These are phyloP conservation scores for Aspergillus avenaceus DNA, from an alignment of 495 filamentous ascomycete species.

Conservation along the genomic window DNA sequence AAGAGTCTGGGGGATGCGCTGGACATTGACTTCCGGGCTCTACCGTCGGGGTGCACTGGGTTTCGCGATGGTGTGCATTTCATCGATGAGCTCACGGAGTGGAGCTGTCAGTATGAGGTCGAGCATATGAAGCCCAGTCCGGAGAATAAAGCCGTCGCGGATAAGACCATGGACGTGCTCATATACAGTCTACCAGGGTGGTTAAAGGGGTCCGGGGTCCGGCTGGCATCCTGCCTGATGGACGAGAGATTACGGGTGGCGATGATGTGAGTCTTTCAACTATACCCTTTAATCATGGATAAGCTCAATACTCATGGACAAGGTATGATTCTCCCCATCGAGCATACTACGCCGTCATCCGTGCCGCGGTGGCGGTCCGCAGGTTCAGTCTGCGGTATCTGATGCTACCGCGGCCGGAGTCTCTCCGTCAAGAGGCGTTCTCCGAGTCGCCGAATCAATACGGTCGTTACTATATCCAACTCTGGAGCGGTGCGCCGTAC, in stretches of 20 bases:
- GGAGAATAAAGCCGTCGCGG: slow-evolving; percentile 49
- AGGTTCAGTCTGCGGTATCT: slow-evolving; percentile 50
- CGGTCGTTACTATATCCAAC: slow-evolving; percentile 44
- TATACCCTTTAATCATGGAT: not conserved
- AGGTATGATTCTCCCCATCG: slow-evolving; percentile 42
- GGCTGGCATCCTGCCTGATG: slow-evolving; percentile 53
- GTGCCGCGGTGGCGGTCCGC: slow-evolving; percentile 38
- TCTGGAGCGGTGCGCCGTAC: slow-evolving; percentile 48
- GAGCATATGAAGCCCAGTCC: slow-evolving; percentile 53
- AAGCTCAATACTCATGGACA: not conserved
- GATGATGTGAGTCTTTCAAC: slow-evolving; percentile 47
- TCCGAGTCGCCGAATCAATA: slow-evolving; percentile 42
- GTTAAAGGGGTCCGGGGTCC: slow-evolving; percentile 40
- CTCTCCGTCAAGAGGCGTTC: slow-evolving; percentile 42
- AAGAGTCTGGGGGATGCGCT: slow-evolving; percentile 59
- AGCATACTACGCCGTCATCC: slow-evolving; percentile 32
- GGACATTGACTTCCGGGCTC: slow-evolving; percentile 46
- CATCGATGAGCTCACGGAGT: slow-evolving; percentile 51
- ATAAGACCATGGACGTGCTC: slow-evolving; percentile 54
- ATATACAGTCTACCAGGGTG: slow-evolving; percentile 49
- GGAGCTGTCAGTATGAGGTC: slow-evolving; percentile 53
- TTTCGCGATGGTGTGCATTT: slow-evolving; percentile 61
- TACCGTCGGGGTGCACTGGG: slow-evolving; percentile 29
- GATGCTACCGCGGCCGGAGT: slow-evolving; percentile 47
- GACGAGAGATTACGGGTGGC: slow-evolving; percentile 55